A percentile compares a stretch with the other conserved stretches of the same genome.
phyloP scores from a whole-genome alignment of 2,329 filamentous ascomycete species.

The Verticillium nonalfalfae region DNA sequence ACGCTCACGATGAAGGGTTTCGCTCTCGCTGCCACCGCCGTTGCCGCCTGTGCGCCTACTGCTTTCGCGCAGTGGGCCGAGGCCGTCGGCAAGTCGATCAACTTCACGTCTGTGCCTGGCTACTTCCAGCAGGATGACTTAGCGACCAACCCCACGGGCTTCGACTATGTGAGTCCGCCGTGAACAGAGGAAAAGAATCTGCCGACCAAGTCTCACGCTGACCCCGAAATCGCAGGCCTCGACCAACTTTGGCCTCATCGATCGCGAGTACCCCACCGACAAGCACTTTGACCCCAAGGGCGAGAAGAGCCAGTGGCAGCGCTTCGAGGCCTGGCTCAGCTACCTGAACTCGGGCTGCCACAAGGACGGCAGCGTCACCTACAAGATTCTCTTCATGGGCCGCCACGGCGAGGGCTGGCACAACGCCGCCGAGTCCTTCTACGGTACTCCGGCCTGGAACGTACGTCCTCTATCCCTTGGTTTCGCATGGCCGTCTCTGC shows the following conservation, averaged over 20 bases:
- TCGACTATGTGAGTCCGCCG: slow-evolving; percentile 53
- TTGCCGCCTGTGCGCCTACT: slow-evolving; percentile 20
- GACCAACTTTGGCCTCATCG: slow-evolving; percentile 60
- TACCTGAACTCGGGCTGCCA: slow-evolving; percentile 39
- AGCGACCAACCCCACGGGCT: slow-evolving; percentile 45
- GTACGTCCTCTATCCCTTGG: slow-evolving; percentile 21
- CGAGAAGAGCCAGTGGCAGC: slow-evolving; percentile 55
- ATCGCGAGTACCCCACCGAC: slow-evolving; percentile 55
- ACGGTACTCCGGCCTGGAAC: slow-evolving; percentile 65
- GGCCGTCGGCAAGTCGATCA: slow-evolving; percentile 35
- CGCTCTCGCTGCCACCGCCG: slow-evolving; percentile 18
- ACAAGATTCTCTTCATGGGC: slow-evolving; percentile 62
- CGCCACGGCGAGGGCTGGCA: slow-evolving; percentile 65
- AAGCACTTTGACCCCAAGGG: slow-evolving; percentile 26
- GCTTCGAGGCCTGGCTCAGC: slow-evolving; percentile 52
- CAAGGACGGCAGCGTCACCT: slow-evolving; percentile 39
- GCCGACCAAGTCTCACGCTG: not conserved
- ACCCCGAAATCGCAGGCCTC: slow-evolving; percentile 33
- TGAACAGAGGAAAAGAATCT: not conserved
- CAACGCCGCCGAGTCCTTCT: slow-evolving; percentile 57
- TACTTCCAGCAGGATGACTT: slow-evolving; percentile 60
- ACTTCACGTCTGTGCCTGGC: slow-evolving; percentile 53
- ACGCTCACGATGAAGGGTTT: slow-evolving; percentile 23
- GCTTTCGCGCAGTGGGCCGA: slow-evolving; percentile 22
- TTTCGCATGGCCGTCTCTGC: no score